These are phyloP conservation scores for Neurospora sp. DNA, from an alignment of 2,329 filamentous ascomycete species.

Conservation along the genomic window DNA sequence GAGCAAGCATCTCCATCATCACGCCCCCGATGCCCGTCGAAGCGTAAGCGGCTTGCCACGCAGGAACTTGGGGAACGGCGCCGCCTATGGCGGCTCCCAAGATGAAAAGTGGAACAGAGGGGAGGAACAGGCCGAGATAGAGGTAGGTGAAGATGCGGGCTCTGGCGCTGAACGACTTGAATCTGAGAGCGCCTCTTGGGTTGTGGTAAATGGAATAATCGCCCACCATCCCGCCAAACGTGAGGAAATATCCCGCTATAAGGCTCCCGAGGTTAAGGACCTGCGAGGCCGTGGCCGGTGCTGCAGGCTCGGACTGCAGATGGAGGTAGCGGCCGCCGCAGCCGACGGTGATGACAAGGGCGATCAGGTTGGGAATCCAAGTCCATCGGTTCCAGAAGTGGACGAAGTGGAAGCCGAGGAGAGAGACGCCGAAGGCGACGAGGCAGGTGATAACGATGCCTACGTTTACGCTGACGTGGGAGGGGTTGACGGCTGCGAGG, in stretches of 20 bases:
- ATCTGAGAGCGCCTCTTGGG: constrained; percentile 9
- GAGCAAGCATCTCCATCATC: constrained; percentile 34
- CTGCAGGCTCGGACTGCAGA: constrained; percentile 30
- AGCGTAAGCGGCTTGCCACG: constrained; percentile 32
- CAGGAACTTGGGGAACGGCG: constrained; percentile 32
- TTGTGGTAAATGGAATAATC: constrained; percentile 49
- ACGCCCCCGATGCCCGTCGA: constrained; percentile 34
- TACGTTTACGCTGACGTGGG: constrained; percentile 38
- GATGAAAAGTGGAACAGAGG: constrained; percentile 39
- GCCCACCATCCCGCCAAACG: constrained; percentile 44
- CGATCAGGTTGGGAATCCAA: constrained; percentile 45
- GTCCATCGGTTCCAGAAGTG: constrained; percentile 46
- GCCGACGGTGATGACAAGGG: constrained; percentile 41
- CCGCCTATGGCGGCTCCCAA: constrained; percentile 41
- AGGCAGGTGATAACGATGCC: constrained; percentile 47
- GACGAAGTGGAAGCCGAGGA: constrained; percentile 44
- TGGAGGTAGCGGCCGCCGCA: constrained; percentile 40
- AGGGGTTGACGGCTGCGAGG: constrained; percentile 35
- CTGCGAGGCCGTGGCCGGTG: constrained; percentile 26
- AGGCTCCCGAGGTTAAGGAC: constrained; percentile 36
- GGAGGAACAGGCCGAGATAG: constrained; percentile 40
- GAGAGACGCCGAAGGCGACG: constrained; percentile 41
- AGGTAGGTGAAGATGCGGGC: constrained; percentile 35
- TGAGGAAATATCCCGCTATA: constrained; percentile 43
- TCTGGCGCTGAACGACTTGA: constrained; percentile 14